phyloP scores from a whole-genome alignment of 129 eudicot genomes.

The Gnaphalium uliginosum region DNA sequence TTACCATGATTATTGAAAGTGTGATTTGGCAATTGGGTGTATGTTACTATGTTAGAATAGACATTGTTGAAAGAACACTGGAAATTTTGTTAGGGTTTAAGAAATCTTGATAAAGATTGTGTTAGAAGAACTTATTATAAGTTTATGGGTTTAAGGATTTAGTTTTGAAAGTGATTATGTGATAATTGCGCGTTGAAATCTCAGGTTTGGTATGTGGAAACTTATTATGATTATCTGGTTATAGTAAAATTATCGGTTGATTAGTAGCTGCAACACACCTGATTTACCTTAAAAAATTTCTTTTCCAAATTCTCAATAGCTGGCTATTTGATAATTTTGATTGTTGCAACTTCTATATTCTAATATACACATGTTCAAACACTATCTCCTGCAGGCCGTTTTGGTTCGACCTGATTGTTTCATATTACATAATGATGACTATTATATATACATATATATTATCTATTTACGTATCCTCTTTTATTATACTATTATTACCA shows the following conservation, averaged over 20 bases:
- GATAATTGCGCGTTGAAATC: no score
- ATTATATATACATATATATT: no score
- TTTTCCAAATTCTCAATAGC: neutral
- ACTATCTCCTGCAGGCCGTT: neutral
- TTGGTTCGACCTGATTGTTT: no score
- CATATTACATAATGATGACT: no score
- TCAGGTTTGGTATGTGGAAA: neutral
- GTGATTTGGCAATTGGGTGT: neutral
- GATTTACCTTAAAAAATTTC: neutral
- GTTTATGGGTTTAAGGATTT: neutral
- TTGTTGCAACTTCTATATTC: neutral
- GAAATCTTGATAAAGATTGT: neutral
- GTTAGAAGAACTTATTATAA: no score
- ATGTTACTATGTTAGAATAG: neutral
- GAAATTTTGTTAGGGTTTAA: neutral
- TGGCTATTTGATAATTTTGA: no score
- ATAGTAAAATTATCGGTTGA: neutral
- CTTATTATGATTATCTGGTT: neutral
- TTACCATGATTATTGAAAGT: neutral
- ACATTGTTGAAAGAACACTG: neutral
- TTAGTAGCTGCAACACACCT: neutral
- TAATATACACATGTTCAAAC: neutral
- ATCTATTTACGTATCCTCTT: no score
- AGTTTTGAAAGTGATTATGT: neutral
- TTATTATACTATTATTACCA: no score